A percentile compares a stretch with the other conserved stretches of the same genome.
Evolutionary conservation across 2,329 filamentous ascomycete genomes (phyloP).

Genomic region (Apiospora saccharicola): DNA sequence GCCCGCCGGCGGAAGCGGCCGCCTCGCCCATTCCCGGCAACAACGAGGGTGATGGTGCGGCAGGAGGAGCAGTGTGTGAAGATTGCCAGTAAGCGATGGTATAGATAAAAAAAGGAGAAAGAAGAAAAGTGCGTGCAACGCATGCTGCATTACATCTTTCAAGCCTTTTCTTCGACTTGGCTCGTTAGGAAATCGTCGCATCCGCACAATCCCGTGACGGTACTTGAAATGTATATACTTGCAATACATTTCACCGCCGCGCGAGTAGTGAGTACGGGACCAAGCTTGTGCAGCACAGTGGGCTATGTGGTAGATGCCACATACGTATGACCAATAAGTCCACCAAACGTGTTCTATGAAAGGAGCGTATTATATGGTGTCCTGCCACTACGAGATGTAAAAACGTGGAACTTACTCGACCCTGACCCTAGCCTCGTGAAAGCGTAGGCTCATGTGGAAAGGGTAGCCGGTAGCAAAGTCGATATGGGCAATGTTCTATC

Average conservation of each 20-base stretch:
- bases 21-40: background rate
- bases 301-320: too few relatives aligned
- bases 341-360: too few relatives aligned
- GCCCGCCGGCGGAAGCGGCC: background rate
- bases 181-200: background rate
- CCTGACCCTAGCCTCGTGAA: background rate
- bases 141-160: background rate
- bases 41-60: constrained; percentile 23
- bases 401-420: too few relatives aligned
- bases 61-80: constrained; percentile 40
- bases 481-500: background rate
- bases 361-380: too few relatives aligned
- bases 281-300: too few relatives aligned
- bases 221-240: background rate
- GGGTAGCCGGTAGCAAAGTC: background rate
- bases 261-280: background rate
- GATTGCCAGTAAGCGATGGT: constrained; percentile 41
- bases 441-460: background rate
- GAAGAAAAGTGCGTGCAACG: background rate
- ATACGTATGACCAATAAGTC: too few relatives aligned
- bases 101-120: background rate
- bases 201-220: background rate
- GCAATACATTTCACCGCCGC: background rate
- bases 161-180: background rate
- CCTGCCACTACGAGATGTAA: too few relatives aligned